Evolutionary conservation across 345 rosid genomes (phyloP).

Genomic region (Aquilaria yunnanensis): DNA sequence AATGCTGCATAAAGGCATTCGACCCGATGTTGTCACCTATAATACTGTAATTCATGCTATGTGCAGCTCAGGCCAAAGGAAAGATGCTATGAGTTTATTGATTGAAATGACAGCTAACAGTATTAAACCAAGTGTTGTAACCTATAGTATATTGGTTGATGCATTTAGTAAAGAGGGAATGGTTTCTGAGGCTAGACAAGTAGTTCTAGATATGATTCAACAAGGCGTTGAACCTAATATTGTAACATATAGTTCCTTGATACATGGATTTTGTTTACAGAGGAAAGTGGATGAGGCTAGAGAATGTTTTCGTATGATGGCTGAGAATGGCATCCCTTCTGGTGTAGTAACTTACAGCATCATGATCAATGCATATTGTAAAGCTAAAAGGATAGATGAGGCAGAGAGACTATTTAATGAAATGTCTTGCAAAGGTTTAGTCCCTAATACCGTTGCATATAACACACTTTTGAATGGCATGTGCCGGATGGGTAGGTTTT

Average conservation of each 20-base stretch:
- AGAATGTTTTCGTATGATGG: conserved; percentile 3
- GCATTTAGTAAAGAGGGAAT: conserved; percentile 10
- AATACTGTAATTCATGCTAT: conserved; percentile 4
- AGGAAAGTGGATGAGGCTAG: conserved; percentile 7
- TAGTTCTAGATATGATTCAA: conserved; percentile 4
- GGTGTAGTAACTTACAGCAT: conserved; percentile 7
- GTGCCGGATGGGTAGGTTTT: conserved; percentile 7
- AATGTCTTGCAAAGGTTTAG: conserved; percentile 7
- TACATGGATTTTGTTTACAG: conserved; percentile 10
- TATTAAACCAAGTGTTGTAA: conserved; percentile 11
- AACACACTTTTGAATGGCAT: conserved; percentile 11
- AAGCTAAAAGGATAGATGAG: conserved; percentile 6
- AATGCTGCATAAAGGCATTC: conserved; percentile 4
- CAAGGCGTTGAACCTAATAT: conserved; percentile 8
- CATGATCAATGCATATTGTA: conserved; percentile 7
- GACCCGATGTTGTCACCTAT: conserved; percentile 6
- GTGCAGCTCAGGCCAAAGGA: conserved; percentile 7
- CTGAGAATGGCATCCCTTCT: neutral
- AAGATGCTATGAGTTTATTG: conserved; percentile 2
- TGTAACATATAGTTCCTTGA: conserved; percentile 2
- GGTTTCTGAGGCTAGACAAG: neutral
- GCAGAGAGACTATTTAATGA: conserved; percentile 1
- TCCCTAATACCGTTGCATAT: conserved; percentile 3
- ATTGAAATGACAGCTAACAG: conserved; percentile 6
- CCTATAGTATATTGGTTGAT: conserved; percentile 7